Base-by-base conservation (phyloP, 2,329 filamentous ascomycete genomes). In the Penicillium sp. region DNA sequence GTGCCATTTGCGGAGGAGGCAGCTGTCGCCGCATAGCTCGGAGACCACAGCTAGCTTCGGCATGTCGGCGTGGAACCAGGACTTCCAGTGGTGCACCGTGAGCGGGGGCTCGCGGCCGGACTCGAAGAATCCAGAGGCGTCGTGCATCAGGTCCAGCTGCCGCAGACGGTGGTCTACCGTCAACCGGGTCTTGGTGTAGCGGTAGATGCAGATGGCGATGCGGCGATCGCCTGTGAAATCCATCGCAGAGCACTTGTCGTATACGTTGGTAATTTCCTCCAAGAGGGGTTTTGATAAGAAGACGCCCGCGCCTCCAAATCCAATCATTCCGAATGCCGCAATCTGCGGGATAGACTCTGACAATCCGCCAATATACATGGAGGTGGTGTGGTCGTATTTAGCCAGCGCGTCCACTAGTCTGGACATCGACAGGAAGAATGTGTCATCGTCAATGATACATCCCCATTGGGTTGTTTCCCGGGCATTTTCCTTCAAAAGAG, bases 71-170 rank as follows among this genome's bases (percentile, higher is more conserved):
- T 76, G 65, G 71, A 85, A 84, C 83, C 84, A 86, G 13, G 79
- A 82, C 69, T 85, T 86, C 84, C 84, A 87, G 73, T 87, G 85
- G 68, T 87, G 85, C 7, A 87, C 73, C 50, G 80, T 85, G 13
- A 86, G 71, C 0, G 83, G 81, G n/a, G 76, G 72, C 31, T 67
- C 66, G 25, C 78, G 71, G 1, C 83, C 82, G 2, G 81, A 79
- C 71, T 87, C 85, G 68, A 85, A 87, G 66, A 86, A 85, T 0
- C 85, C 85, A 2, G 81, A 80, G 23, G 80, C 70, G 59, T 87
- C 84, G 35, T 77, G 78, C 37, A 73, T 73, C 60, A 86, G 73
- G 66, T 87, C 85, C 53, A 86, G 76, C 69, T 87, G 85, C 61
- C 81, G 80, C 21, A 87, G 75, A 2, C 80, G 81, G 6, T 78